Evolutionary conservation across 2,329 filamentous ascomycete genomes (phyloP).

Genomic region (Zalaria sp.): DNA sequence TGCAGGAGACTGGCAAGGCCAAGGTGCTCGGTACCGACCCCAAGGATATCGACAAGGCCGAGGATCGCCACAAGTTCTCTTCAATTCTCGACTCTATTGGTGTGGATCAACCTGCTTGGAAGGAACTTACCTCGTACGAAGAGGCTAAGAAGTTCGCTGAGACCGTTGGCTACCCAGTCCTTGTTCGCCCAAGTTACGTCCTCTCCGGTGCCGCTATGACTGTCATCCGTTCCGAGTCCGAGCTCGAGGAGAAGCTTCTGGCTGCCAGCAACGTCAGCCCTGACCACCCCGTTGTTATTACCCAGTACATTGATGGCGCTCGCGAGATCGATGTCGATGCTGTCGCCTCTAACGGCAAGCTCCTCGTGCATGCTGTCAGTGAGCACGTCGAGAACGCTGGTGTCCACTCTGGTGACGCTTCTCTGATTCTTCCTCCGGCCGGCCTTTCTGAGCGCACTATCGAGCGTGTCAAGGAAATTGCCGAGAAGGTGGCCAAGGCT

Average conservation of each 20-base stretch:
- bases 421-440: constrained; percentile 76
- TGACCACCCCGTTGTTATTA: constrained; percentile 95
- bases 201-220: constrained; percentile 98
- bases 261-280: constrained; percentile 84
- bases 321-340: constrained; percentile 94
- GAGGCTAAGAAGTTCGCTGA: constrained; percentile 81
- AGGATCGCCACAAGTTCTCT: constrained; percentile 97
- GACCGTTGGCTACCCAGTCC: constrained; percentile 78
- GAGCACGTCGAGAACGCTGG: constrained; percentile 96
- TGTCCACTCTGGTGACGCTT: constrained; percentile 96
- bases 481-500: constrained; percentile 87
- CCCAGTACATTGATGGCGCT: constrained; percentile 93
- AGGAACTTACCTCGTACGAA: constrained; percentile 79
- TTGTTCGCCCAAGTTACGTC: constrained; percentile 90
- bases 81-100: constrained; percentile 94
- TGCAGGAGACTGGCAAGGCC: constrained; percentile 82
- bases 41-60: constrained; percentile 90
- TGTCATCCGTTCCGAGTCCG: constrained; percentile 74
- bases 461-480: constrained; percentile 86
- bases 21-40: constrained; percentile 89
- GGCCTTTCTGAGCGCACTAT: constrained; percentile 65
- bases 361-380: constrained; percentile 81
- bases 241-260: constrained; percentile 88
- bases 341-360: constrained; percentile 72
- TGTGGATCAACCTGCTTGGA: constrained; percentile 95